Conservation (phyloP, 2,329 filamentous ascomycete genomes). For the Colletotrichum tropicicola region DNA sequence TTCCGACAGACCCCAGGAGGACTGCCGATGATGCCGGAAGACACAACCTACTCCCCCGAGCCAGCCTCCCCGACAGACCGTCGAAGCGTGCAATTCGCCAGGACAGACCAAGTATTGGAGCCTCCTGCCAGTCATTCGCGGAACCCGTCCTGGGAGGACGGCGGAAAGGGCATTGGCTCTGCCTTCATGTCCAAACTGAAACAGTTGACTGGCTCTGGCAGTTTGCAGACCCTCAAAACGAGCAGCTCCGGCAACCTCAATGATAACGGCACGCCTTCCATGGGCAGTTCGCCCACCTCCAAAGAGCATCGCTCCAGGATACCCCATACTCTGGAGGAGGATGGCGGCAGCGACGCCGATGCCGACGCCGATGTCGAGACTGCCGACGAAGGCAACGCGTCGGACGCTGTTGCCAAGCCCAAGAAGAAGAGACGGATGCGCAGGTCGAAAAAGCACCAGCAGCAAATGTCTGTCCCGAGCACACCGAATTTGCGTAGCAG, state of each 20-base stretch:
- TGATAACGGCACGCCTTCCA: slow-evolving; percentile 49
- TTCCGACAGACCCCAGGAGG: neutral
- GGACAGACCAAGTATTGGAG: slow-evolving; percentile 59
- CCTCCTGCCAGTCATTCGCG: slow-evolving; percentile 62
- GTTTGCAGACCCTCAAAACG: slow-evolving; percentile 55
- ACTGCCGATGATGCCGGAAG: slow-evolving; percentile 32
- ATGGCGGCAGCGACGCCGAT: slow-evolving; percentile 73
- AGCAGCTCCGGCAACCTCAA: slow-evolving; percentile 40
- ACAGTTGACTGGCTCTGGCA: slow-evolving; percentile 69
- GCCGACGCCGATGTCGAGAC: slow-evolving; percentile 85
- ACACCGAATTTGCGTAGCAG: slow-evolving; percentile 61
- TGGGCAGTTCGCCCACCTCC: slow-evolving; percentile 57
- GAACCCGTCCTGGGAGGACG: slow-evolving; percentile 73
- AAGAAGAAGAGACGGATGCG: slow-evolving; percentile 72
- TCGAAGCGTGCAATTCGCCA: slow-evolving; percentile 81
- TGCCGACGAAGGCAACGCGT: slow-evolving; percentile 74
- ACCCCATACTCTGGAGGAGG: slow-evolving; percentile 62
- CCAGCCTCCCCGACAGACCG: slow-evolving; percentile 50
- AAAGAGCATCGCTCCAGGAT: slow-evolving; percentile 56
- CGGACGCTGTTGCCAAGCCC: slow-evolving; percentile 55
- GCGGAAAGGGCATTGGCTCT: slow-evolving; percentile 66
- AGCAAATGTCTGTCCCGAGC: slow-evolving; percentile 71
- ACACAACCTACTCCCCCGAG: slow-evolving; percentile 33
- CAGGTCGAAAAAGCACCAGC: slow-evolving; percentile 31
- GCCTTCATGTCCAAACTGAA: slow-evolving; percentile 84